Percentiles rank a stretch among this genome's conserved stretches.
Conservation (phyloP, 345 rosid species). For the Clausena lansium region DNA sequence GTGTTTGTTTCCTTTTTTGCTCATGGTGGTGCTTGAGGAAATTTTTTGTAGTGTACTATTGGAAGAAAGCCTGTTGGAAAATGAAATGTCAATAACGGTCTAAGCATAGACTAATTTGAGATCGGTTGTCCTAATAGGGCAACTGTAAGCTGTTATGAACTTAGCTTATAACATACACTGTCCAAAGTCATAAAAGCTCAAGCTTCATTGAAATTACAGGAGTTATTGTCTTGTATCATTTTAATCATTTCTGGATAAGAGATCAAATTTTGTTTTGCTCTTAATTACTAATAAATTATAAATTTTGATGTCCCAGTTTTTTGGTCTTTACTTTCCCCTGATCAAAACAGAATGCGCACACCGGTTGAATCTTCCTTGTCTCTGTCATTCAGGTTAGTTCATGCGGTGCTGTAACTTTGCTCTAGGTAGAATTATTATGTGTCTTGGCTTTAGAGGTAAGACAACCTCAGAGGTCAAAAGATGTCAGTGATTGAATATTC, state of each 20-base stretch:
- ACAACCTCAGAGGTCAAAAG: neutral
- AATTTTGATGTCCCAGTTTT: slow-evolving; percentile 46
- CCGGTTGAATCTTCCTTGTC: slow-evolving; percentile 79
- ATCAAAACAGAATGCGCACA: slow-evolving; percentile 43
- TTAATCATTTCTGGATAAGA: neutral
- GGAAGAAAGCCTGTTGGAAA: neutral
- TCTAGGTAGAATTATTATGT: neutral
- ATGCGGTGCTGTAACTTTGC: neutral
- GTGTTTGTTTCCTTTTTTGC: neutral
- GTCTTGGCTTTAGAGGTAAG: neutral
- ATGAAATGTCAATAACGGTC: neutral
- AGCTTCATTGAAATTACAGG: neutral
- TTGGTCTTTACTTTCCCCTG: slow-evolving; percentile 80
- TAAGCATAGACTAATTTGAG: neutral
- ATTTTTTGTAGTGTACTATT: neutral
- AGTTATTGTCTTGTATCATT: neutral
- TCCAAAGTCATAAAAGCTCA: neutral
- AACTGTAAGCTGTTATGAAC: neutral
- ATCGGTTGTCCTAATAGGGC: neutral
- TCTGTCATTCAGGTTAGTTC: slow-evolving; percentile 70
- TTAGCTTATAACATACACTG: neutral
- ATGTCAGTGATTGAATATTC: neutral
- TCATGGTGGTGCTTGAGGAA: neutral
- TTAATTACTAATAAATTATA: slow-evolving; percentile 1
- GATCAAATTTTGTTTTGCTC: neutral